These are phyloP conservation scores for Triticum turgidum DNA, from an alignment of 176 grass and related monocot species.

Conservation along the genomic window DNA sequence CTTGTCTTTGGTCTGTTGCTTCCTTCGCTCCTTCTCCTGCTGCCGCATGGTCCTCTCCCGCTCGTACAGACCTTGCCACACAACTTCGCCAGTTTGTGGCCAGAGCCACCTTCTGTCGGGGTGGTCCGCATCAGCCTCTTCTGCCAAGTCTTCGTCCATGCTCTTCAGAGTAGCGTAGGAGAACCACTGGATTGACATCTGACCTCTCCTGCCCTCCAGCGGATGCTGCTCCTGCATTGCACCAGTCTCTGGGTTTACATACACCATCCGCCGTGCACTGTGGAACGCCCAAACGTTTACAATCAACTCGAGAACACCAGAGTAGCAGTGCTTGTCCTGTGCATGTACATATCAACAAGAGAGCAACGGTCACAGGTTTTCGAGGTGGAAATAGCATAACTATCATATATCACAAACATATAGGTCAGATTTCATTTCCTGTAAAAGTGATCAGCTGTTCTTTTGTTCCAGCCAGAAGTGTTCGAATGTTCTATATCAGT, in stretches of 20 bases:
- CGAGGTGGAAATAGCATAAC: background rate
- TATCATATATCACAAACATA: constrained; percentile 12
- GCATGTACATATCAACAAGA: constrained; percentile 44
- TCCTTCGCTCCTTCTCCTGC: constrained; percentile 77
- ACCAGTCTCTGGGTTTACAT: constrained; percentile 81
- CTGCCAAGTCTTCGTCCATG: constrained; percentile 97
- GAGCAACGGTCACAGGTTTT: background rate
- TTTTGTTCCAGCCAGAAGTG: background rate
- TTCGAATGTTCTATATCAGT: background rate
- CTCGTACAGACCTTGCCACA: constrained; percentile 93
- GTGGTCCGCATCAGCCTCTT: constrained; percentile 71
- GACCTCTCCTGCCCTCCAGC: constrained; percentile 53
- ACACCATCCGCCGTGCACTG: constrained; percentile 78
- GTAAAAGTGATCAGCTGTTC: background rate
- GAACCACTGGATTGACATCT: constrained; percentile 82
- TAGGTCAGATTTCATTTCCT: constrained; percentile 5
- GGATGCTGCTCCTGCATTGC: constrained; percentile 87
- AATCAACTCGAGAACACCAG: constrained; percentile 75
- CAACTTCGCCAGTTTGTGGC: constrained; percentile 83
- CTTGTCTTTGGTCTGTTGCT: constrained; percentile 82
- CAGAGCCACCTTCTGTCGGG: constrained; percentile 71
- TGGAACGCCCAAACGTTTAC: constrained; percentile 98
- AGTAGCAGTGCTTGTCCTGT: constrained; percentile 93
- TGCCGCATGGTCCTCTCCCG: constrained; percentile 82
- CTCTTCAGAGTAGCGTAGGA: constrained; percentile 68